A percentile compares a stretch with the other conserved stretches of the same genome.
These are phyloP conservation scores for Forsythia suspensa DNA, from an alignment of 257 asterid species.

Conservation along the genomic window DNA sequence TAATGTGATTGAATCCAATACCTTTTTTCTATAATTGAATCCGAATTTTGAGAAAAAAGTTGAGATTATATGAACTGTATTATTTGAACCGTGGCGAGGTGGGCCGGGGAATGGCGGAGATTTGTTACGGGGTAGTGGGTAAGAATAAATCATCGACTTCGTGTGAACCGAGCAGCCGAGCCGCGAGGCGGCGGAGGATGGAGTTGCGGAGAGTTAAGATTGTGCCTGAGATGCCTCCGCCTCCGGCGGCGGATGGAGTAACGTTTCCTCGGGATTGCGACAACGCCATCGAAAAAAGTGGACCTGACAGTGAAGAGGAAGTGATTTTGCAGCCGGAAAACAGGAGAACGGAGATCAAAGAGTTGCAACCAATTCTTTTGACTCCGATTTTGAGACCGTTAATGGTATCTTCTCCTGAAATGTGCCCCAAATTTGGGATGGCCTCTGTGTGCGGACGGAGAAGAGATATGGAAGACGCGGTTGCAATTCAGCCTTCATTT, in stretches of 20 bases:
- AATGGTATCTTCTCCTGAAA: neutral
- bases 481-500: conserved; percentile 61
- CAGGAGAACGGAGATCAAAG: neutral
- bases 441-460: conserved; percentile 74
- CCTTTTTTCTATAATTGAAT: neutral
- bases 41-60: neutral
- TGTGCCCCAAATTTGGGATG: conserved; percentile 49
- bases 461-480: conserved; percentile 80
- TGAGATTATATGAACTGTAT: neutral
- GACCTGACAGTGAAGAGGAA: neutral
- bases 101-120: conserved; percentile 53
- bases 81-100: neutral
- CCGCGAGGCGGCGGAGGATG: conserved; percentile 56
- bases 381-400: conserved; percentile 17
- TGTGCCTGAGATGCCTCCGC: conserved; percentile 15
- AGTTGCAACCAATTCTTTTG: conserved; percentile 11
- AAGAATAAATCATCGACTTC: conserved; percentile 39
- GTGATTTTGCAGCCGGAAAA: neutral
- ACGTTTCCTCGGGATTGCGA: conserved; percentile 23
- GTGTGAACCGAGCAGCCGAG: conserved; percentile 36
- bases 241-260: neutral
- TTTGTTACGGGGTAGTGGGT: conserved; percentile 46
- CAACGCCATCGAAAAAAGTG: conserved; percentile 27
- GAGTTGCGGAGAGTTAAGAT: conserved; percentile 43
- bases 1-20: neutral